These are phyloP conservation scores for Neurospora sp. DNA, from an alignment of 2,329 filamentous ascomycete genomes.

Conservation along the genomic window DNA sequence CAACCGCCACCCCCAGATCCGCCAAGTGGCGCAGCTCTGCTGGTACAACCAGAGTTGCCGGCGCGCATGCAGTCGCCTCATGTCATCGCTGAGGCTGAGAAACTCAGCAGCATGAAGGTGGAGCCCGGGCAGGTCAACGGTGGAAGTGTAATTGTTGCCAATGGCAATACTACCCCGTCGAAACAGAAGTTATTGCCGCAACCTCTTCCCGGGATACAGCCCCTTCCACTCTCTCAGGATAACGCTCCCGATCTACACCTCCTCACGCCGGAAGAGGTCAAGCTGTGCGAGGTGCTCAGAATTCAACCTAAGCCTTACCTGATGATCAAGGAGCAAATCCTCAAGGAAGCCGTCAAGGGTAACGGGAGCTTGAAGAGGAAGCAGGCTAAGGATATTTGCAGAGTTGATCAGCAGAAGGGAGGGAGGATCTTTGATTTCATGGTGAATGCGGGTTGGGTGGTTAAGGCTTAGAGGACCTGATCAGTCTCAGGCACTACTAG, in stretches of 20 bases:
- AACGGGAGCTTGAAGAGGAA: slow-evolving; percentile 91
- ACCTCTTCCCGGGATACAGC: slow-evolving; percentile 50
- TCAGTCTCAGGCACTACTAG: background rate
- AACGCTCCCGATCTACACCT: slow-evolving; percentile 77
- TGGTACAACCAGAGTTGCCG: slow-evolving; percentile 72
- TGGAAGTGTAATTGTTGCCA: slow-evolving; percentile 20
- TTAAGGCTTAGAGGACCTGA: slow-evolving; percentile 51
- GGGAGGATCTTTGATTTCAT: slow-evolving; percentile 90
- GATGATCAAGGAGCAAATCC: slow-evolving; percentile 85
- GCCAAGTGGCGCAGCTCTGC: slow-evolving; percentile 62
- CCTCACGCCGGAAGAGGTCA: slow-evolving; percentile 71
- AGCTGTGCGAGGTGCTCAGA: slow-evolving; percentile 75
- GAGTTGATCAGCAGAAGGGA: slow-evolving; percentile 76
- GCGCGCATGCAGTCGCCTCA: slow-evolving; percentile 34
- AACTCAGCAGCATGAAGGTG: slow-evolving; percentile 25
- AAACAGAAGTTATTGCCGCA: slow-evolving; percentile 44
- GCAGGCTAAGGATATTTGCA: slow-evolving; percentile 75
- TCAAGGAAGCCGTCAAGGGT: slow-evolving; percentile 82
- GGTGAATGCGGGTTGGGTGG: slow-evolving; percentile 85
- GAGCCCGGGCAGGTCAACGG: slow-evolving; percentile 28
- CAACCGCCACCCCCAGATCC: slow-evolving; percentile 59
- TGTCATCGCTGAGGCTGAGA: slow-evolving; percentile 33
- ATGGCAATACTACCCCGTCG: slow-evolving; percentile 26
- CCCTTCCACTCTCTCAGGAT: slow-evolving; percentile 62
- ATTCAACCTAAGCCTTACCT: slow-evolving; percentile 91